phyloP scores from a whole-genome alignment of 108 stramenopile genomes.

The Ochromonas danica region DNA sequence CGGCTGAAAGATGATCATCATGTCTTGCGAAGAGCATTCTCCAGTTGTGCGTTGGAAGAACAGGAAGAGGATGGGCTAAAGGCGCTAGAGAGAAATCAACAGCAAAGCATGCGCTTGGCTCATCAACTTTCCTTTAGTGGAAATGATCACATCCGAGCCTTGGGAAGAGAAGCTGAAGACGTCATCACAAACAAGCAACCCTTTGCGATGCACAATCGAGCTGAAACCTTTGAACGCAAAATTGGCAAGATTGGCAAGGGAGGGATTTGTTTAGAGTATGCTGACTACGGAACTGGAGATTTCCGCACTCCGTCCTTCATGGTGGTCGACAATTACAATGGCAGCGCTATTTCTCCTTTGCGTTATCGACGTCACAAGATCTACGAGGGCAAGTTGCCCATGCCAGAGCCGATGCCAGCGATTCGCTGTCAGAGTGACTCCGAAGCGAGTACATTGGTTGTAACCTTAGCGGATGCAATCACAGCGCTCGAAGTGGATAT shows the following conservation, averaged over 20 bases:
- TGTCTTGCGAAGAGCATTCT: neutral
- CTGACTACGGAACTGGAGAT: constrained; percentile 38
- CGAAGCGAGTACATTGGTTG: constrained; percentile 30
- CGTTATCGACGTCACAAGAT: neutral
- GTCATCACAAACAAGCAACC: neutral
- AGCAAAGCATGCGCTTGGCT: neutral
- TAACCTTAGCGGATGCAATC: constrained; percentile 25
- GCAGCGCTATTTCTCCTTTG: constrained; percentile 27
- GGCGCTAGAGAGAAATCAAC: neutral
- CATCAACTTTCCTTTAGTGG: neutral
- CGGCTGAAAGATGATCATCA: neutral
- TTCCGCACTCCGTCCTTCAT: constrained; percentile 36
- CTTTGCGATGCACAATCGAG: too few species aligned
- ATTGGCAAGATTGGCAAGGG: neutral
- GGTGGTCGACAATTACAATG: constrained; percentile 29
- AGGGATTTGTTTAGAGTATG: neutral
- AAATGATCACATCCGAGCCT: neutral
- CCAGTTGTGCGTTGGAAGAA: neutral
- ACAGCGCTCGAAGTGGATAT: constrained; percentile 32
- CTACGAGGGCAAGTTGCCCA: neutral
- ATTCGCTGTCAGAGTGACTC: neutral
- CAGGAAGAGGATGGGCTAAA: neutral
- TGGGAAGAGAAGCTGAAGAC: neutral
- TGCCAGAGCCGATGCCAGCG: constrained; percentile 12
- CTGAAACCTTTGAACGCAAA: neutral